Percentiles rank a stretch among this genome's conserved stretches.
Evolutionary conservation across 352 stramenopile genomes (phyloP).

Genomic region (Globisporangium paroecandrum): DNA sequence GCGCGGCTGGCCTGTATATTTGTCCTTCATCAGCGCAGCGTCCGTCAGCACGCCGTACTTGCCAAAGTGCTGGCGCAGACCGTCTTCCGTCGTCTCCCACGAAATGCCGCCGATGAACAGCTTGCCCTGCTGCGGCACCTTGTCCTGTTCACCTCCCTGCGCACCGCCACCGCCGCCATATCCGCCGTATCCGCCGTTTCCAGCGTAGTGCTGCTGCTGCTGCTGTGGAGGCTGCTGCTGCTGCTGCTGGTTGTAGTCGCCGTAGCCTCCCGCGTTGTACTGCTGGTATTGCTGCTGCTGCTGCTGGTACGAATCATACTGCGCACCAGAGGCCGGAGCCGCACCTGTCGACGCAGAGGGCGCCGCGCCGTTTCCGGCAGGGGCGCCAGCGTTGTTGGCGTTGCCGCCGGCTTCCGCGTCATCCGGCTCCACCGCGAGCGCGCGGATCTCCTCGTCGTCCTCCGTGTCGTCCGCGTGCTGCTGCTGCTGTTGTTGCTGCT

Average conservation of each 20-base stretch:
- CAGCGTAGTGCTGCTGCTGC: constrained; percentile 7
- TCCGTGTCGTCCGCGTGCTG: constrained; percentile 22
- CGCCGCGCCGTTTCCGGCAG: constrained; percentile 1
- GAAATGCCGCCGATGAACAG: constrained; percentile 90
- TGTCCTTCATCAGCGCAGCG: constrained; percentile 91
- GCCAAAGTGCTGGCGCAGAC: constrained; percentile 84
- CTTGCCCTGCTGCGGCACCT: constrained; percentile 58
- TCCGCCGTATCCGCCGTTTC: constrained; percentile 13
- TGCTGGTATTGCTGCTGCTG: constrained; percentile 31
- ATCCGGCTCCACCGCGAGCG: constrained; percentile 58
- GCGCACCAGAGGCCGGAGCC: background rate
- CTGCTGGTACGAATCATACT: constrained; percentile 36
- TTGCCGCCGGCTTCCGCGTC: constrained; percentile 26
- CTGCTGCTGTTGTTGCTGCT: constrained; percentile 8
- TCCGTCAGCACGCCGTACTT: constrained; percentile 87
- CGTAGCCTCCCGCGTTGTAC: constrained; percentile 31
- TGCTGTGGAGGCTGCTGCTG: constrained; percentile 5
- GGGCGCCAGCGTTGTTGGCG: constrained; percentile 3
- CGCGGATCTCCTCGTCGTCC: constrained; percentile 71
- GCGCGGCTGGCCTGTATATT: constrained; percentile 88
- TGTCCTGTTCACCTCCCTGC: constrained; percentile 8
- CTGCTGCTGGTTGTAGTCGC: constrained; percentile 21
- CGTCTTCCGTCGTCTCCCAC: constrained; percentile 93
- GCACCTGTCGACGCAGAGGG: background rate
- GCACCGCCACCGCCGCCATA: constrained; percentile 2